Evolutionary conservation across 1,284 basidiomycete genomes (phyloP), one percentile per base, ranked within the genome.

Genomic region (Pseudozyma pruni): DNA sequence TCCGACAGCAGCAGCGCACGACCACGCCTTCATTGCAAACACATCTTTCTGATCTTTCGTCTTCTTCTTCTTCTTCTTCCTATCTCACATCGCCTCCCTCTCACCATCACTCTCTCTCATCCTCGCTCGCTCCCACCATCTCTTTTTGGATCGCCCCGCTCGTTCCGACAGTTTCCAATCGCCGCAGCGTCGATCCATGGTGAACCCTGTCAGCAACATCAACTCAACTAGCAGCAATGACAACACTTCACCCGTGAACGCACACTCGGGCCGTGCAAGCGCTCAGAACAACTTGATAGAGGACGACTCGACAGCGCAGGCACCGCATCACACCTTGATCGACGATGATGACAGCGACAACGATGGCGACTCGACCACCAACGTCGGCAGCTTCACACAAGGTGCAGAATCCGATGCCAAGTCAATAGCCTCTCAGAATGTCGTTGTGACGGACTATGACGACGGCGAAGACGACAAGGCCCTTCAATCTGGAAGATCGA

Each of bases 291-390:
- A 27, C 17, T 44, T 52, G 17, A 48, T 59, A 27, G 38, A 58
- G 32, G n/a, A 44, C 37, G 44, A 50, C 11, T 32, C 58, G 25
- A 14, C 40, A 35, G 47, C 43, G 20, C 52, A 66, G 19, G 62
- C 62, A 38, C 62, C 62, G 8, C 62, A 66, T 43, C 62, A 66
- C 47, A 66, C 50, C 23, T 54, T 66, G 33, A 25, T 47, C 8
- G 47, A 42, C 41, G 50, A 59, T 22, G 54, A 42, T 33, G 62
- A 59, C 16, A 52, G 46, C 44, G 41, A 50, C 29, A 42, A 35
- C 25, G 62, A 64, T 19, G 61, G 53, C 34, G 51, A 50, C 31
- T 41, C 47, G 8, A 58, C 38, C 42, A 64, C 62, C 23, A 64
- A 64, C 16, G 55, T 58, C 4, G 62, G 62, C 47, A 58, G 62